These are phyloP conservation scores for Zalaria obscura DNA, from an alignment of 2,329 filamentous ascomycete genomes.

Conservation along the genomic window DNA sequence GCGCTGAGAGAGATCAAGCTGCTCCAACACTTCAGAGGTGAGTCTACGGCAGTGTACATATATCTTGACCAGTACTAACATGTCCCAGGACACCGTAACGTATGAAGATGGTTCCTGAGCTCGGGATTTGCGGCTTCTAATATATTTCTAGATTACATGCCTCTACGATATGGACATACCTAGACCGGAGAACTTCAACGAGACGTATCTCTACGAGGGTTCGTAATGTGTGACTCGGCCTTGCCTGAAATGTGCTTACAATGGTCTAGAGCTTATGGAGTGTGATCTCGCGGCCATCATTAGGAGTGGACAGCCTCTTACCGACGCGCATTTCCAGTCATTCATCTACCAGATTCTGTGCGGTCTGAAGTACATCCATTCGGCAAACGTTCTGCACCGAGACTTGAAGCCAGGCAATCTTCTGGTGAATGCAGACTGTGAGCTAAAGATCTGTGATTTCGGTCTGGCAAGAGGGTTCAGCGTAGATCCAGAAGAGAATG, in stretches of 20 bases:
- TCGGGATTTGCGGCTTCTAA: not conserved
- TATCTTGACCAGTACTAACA: conserved; percentile 1
- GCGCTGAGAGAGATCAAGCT: conserved; percentile 97
- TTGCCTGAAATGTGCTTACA: not conserved
- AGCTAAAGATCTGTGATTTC: conserved; percentile 98
- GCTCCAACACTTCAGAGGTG: conserved; percentile 78
- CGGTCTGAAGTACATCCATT: conserved; percentile 98
- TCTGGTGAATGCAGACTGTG: conserved; percentile 95
- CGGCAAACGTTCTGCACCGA: conserved; percentile 90
- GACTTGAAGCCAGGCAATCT: conserved; percentile 96
- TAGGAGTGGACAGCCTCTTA: conserved; percentile 69
- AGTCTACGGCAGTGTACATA: conserved; percentile 4
- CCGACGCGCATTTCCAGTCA: conserved; percentile 97
- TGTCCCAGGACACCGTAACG: conserved; percentile 30
- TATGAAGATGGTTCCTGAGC: conserved; percentile 11
- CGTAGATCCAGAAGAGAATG: conserved; percentile 93
- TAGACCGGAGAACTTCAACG: conserved; percentile 88
- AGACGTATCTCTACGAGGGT: conserved; percentile 98
- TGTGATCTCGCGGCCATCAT: conserved; percentile 98
- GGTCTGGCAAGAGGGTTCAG: conserved; percentile 93
- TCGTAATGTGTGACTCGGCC: conserved; percentile 14
- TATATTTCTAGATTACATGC: conserved; percentile 72
- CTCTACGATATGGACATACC: conserved; percentile 99
- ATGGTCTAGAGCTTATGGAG: conserved; percentile 81
- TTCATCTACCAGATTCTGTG: conserved; percentile 99